Evolutionary conservation across 179 eudicot genomes (phyloP), one percentile per base, ranked within the genome.

Genomic region (Spergularia azorica): DNA sequence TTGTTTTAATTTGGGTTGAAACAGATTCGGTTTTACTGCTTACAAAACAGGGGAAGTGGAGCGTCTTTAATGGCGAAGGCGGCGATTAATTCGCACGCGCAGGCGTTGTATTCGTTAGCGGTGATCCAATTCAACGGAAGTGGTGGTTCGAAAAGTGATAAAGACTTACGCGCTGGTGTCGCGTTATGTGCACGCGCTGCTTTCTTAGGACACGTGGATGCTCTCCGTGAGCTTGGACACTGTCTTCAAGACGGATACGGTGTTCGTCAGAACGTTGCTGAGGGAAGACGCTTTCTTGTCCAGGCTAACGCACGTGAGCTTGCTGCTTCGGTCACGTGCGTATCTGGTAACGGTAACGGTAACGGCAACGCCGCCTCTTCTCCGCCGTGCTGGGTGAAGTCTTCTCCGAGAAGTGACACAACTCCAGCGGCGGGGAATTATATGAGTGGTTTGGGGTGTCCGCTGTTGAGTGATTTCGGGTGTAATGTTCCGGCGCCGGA

Each of bases 241-340:
- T 90, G 91, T 58, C 84, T 90, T 2, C 93, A 90, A 59, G 93
- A 90, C 81, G 93, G 93, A 13, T 90, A 88, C 66, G 93, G 93
- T 59, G 85, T 88, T 43, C 85, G 83, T 5, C 85, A 78, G 32
- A 85, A 83, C 79, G 60, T 90, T 17, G 74, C 73, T 8, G 85
- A 82, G 17, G 93, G 93, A 0, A 87, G 90, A 5, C 88, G 90
- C 0, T 88, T 90, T 21, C 86, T 90, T 5, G 85, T 88, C 48
- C 90, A 82, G 32, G 93, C 93, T 10, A 90, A 90, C 83, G 89
- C 91, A 0, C 87, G 90, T 48, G 93, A 90, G 81, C 83, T 90
- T 0, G 86, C 89, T 2, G 74, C 84, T 1, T 84, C 85, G 1
- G 68, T 86, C 67, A 52, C 85, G 46, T 78, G 38, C 55, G 12